These are phyloP conservation scores for Tulasnella sp. DNA, from an alignment of 768 basidiomycete genomes.

Conservation along the genomic window DNA sequence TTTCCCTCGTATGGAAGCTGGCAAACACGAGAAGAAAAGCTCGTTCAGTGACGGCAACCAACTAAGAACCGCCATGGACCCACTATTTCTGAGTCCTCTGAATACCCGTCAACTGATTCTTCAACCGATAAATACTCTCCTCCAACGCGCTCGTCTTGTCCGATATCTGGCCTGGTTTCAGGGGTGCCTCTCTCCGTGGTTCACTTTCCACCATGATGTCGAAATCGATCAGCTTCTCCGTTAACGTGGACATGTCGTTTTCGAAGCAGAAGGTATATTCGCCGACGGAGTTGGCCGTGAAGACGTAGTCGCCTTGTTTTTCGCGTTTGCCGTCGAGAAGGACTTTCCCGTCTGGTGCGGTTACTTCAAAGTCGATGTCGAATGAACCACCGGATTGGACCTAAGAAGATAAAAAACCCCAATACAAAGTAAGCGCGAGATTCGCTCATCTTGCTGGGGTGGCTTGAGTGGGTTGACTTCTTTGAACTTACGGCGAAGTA, in stretches of 20 bases:
- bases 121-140: slow-evolving; percentile 91
- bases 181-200: slow-evolving; percentile 82
- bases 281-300: slow-evolving; percentile 87
- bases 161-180: slow-evolving; percentile 78
- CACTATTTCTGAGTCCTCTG: slow-evolving; percentile 93
- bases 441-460: background rate
- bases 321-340: slow-evolving; percentile 84
- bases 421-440: background rate
- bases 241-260: slow-evolving; percentile 93
- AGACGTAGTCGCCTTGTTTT: slow-evolving; percentile 93
- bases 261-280: slow-evolving; percentile 97
- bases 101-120: slow-evolving; percentile 79
- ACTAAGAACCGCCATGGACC: slow-evolving; percentile 36
- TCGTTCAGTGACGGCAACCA: background rate
- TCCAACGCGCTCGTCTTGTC: slow-evolving; percentile 93
- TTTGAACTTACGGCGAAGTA: slow-evolving; percentile 80
- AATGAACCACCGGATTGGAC: slow-evolving; percentile 97
- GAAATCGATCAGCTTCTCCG: slow-evolving; percentile 91
- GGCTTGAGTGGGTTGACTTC: background rate
- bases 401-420: slow-evolving; percentile 38
- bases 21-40: background rate
- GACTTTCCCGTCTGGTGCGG: slow-evolving; percentile 83
- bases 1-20: slow-evolving; percentile 93
- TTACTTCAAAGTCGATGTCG: slow-evolving; percentile 91
- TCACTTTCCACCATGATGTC: slow-evolving; percentile 99